Base-by-base conservation (phyloP, 148 eudicot genomes). In the Rhododendron molle region DNA sequence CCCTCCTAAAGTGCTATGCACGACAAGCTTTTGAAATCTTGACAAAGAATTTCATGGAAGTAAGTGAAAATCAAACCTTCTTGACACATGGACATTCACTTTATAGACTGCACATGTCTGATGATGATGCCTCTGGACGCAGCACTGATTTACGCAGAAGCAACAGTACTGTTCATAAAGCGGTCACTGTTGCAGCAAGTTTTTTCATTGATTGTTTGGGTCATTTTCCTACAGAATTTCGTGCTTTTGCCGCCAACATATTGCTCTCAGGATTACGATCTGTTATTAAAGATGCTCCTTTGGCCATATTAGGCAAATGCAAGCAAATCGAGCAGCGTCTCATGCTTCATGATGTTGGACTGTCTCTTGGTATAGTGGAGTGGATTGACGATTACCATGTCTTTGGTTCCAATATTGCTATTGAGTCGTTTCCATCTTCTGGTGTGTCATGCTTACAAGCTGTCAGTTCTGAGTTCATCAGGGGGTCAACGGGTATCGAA, bases 271-370 rank as follows among this genome's bases (percentile, higher is more conserved):
- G 96, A 34, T 89, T 94, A 89, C 94, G 85, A 87, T 88, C 89
- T 80, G 85, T 94, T 85, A 85, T 90, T 81, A 95, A 90, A 88
- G 94, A 94, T 88, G 94, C 92, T 85, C 89, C 92, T 87, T 88
- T 89, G 72, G 90, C 92, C 87, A 89, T 92, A 80, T 90, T 97
- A 84, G 80, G 50, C 62, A 92, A 92, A 83, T 97, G 98, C 87
- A 91, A 89, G 83, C 84, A 87, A 83, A 88, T 73, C 20, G 88
- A 92, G 80, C 91, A 95, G 71, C 96, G 93, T 71, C 91, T 91
- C 78, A 92, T 97, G 93, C 93, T 97, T 90, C 99, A 95, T 91
- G 95, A 93, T 84, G 88, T 97, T 52, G 99, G 99, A 58, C 88
- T 94, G 15, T 89, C 94, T 84, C 92, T 97, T 81, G 98, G 99